Conservation (phyloP, 2,329 filamentous ascomycete genomes). For the Cryphonectria naterciae region DNA sequence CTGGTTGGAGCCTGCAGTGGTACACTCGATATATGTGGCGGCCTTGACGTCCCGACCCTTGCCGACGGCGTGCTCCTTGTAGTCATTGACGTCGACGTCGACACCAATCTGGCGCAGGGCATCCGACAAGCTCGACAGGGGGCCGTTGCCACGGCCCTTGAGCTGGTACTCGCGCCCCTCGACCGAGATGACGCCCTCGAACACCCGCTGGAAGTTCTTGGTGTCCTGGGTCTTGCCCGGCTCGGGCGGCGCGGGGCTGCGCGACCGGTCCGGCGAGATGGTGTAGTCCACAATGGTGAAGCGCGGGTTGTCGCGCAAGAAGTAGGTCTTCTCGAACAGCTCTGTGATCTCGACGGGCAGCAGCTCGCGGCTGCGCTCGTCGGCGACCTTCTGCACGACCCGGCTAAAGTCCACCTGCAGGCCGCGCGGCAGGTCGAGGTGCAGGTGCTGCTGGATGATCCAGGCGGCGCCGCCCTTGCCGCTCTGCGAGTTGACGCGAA, state of each 20-base stretch:
- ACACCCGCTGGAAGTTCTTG: constrained; percentile 77
- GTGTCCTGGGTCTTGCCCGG: constrained; percentile 76
- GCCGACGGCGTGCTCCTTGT: constrained; percentile 95
- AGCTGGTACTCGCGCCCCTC: constrained; percentile 81
- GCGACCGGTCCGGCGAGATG: constrained; percentile 81
- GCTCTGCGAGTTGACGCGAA: constrained; percentile 94
- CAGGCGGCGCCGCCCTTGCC: constrained; percentile 94
- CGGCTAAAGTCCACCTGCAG: constrained; percentile 90
- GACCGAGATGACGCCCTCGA: constrained; percentile 82
- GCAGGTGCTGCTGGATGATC: constrained; percentile 87
- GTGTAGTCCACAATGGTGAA: constrained; percentile 91
- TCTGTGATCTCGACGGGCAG: constrained; percentile 80
- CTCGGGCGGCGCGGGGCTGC: constrained; percentile 70
- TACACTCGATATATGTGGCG: constrained; percentile 95
- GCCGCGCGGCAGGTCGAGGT: constrained; percentile 90
- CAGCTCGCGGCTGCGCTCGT: constrained; percentile 81
- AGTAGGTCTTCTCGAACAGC: constrained; percentile 89
- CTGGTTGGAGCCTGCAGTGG: constrained; percentile 65
- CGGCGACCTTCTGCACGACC: constrained; percentile 81
- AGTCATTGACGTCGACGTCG: constrained; percentile 88
- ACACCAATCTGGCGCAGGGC: constrained; percentile 80
- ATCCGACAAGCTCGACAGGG: constrained; percentile 84
- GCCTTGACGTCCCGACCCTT: constrained; percentile 82
- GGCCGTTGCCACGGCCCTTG: constrained; percentile 82
- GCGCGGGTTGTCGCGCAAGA: constrained; percentile 78